These are phyloP conservation scores for Boletus barrowsii DNA, from an alignment of 768 basidiomycete genomes.

Conservation along the genomic window DNA sequence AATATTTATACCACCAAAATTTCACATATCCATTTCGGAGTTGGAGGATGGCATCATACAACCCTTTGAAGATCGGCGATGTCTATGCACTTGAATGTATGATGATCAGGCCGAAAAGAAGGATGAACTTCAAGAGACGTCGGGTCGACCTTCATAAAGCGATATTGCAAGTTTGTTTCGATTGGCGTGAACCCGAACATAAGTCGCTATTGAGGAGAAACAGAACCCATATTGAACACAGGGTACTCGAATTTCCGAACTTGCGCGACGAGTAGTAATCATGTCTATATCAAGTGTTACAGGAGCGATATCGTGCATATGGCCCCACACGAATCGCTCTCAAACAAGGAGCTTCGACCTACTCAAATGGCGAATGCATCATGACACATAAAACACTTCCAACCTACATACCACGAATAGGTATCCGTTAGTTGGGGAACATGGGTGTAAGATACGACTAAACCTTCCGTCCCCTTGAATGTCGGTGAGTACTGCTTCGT, in stretches of 20 bases:
- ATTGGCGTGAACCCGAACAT: not conserved
- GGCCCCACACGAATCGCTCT: not conserved
- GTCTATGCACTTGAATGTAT: not conserved
- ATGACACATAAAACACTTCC: conserved; percentile 6
- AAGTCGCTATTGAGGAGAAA: not conserved
- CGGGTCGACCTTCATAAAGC: not conserved
- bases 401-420: conserved; percentile 8
- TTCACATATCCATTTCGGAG: too few relatives aligned
- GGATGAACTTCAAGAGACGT: not conserved
- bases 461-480: conserved; percentile 12
- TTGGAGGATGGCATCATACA: too few relatives aligned
- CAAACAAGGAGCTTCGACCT: conserved; percentile 3
- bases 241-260: not conserved
- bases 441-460: conserved; percentile 4
- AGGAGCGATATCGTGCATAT: not conserved
- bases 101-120: conserved; percentile 3
- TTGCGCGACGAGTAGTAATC: not conserved
- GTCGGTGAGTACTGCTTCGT: not conserved
- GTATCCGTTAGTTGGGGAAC: conserved; percentile 8
- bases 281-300: not conserved
- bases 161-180: not conserved
- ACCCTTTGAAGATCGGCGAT: conserved; percentile 2
- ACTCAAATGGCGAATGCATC: conserved; percentile 10
- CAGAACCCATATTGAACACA: not conserved
- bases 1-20: too few relatives aligned